Percentiles rank a stretch among this genome's conserved stretches.
These are phyloP conservation scores for Podospora sp. DNA, from an alignment of 495 filamentous ascomycete genomes.

Conservation along the genomic window DNA sequence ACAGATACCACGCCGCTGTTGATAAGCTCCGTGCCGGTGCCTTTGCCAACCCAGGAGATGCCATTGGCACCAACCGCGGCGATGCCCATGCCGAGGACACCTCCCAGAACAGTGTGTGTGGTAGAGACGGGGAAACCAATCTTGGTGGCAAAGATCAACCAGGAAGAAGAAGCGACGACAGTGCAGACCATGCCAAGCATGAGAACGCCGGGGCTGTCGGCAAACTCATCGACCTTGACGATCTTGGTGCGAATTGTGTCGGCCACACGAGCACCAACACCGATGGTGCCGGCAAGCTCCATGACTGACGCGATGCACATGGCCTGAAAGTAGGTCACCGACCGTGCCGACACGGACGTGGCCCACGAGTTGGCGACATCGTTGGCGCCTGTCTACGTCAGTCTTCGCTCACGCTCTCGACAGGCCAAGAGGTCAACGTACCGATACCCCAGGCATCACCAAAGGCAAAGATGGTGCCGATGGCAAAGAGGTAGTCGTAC, in stretches of 20 bases:
- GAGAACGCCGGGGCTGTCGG: slow-evolving; percentile 52
- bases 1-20: slow-evolving; percentile 58
- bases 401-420: no score
- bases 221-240: slow-evolving; percentile 55
- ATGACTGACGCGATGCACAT: slow-evolving; percentile 67
- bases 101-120: slow-evolving; percentile 65
- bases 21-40: slow-evolving; percentile 50
- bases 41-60: slow-evolving; percentile 57
- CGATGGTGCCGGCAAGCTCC: slow-evolving; percentile 68
- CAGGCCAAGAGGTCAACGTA: no score
- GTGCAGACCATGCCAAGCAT: slow-evolving; percentile 69
- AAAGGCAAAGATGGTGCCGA: slow-evolving; percentile 13
- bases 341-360: slow-evolving; percentile 68
- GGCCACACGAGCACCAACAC: slow-evolving; percentile 64
- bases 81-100: slow-evolving; percentile 65
- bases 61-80: slow-evolving; percentile 51
- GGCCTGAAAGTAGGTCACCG: slow-evolving; percentile 64
- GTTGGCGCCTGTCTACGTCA: no score
- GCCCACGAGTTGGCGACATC: slow-evolving; percentile 81
- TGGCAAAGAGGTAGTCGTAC: slow-evolving; percentile 17
- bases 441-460: slow-evolving; percentile 23
- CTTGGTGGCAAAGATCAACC: slow-evolving; percentile 57
- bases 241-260: slow-evolving; percentile 69
- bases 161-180: slow-evolving; percentile 60
- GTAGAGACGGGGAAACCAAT: slow-evolving; percentile 63